A percentile compares a stretch with the other conserved stretches of the same genome.
Evolutionary conservation across 352 stramenopile genomes (phyloP).

Genomic region (Phytophthora chlamydospora): DNA sequence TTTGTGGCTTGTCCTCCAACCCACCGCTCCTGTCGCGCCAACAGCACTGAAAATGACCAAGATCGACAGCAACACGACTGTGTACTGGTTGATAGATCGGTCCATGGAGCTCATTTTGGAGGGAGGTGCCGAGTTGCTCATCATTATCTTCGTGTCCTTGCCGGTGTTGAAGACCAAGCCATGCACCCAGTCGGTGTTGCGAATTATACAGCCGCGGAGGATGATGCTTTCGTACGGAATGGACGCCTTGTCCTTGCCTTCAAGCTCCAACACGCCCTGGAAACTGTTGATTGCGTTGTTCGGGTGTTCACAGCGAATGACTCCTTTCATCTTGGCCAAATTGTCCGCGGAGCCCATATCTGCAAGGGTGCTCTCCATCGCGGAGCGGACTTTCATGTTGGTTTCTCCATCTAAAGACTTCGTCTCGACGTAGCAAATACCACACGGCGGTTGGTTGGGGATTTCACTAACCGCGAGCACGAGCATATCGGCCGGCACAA

Average conservation of each 20-base stretch:
- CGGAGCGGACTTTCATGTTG: slow-evolving; percentile 92
- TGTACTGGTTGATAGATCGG: slow-evolving; percentile 82
- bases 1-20: slow-evolving; percentile 54
- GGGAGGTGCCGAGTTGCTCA: slow-evolving; percentile 78
- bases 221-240: slow-evolving; percentile 89
- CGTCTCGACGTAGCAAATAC: slow-evolving; percentile 91
- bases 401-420: slow-evolving; percentile 93
- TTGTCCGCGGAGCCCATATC: slow-evolving; percentile 52
- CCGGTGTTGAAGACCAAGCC: slow-evolving; percentile 95
- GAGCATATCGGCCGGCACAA: slow-evolving; percentile 87
- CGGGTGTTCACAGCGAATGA: slow-evolving; percentile 78
- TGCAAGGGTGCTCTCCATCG: slow-evolving; percentile 71
- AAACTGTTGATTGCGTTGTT: slow-evolving; percentile 93
- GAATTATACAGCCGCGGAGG: slow-evolving; percentile 91
- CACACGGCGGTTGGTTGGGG: slow-evolving; percentile 58
- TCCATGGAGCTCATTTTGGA: slow-evolving; percentile 91
- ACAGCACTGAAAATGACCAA: slow-evolving; percentile 69
- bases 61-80: slow-evolving; percentile 66
- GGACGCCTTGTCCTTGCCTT: slow-evolving; percentile 53
- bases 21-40: slow-evolving; percentile 62
- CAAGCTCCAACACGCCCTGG: slow-evolving; percentile 81
- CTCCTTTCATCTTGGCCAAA: slow-evolving; percentile 58
- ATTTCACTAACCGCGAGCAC: slow-evolving; percentile 81
- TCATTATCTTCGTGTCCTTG: slow-evolving; percentile 94
- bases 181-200: slow-evolving; percentile 93